Evolutionary conservation across 169 alveolate genomes (phyloP), one percentile per base, ranked within the genome.

Genomic region (Plasmodium inui): DNA sequence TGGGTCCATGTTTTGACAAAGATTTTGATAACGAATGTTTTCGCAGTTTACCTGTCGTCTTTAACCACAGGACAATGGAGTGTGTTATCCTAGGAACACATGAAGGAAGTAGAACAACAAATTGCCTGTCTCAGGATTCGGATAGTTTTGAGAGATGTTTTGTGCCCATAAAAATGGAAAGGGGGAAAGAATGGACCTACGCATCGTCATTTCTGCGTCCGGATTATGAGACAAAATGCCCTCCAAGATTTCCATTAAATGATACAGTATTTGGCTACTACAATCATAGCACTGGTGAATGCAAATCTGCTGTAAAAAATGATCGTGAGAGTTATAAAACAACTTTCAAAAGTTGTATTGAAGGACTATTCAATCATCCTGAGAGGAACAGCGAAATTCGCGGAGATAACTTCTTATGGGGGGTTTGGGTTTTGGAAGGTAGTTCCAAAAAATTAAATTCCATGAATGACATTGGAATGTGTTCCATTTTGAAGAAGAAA

Each of bases 151-250:
- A 55, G n/a, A 85, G 74, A 76, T 85, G 93, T 76, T 85, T 85
- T 74, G 30, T 53, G 41, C 81, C 93, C n/a, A 46, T 50, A 19
- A 85, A 85, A 55, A 74, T 74, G 28, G 93, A 85, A 76, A 8
- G 37, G 37, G 93, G 93, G 61, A 85, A 85, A 10, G 72, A 85
- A 30, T 85, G 93, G 93, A 85, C 93, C 22, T 85, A 85, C 67
- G 93, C 78, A 28, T 85, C 93, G 14, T 85, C 93, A n/a, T 85
- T 85, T 57, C 53, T 85, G 55, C 93, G 93, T 28, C 72, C 93
- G 44, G 93, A 85, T 73, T 85, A 85, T 70, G 39, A 74, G 71
- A 74, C 81, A 55, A 85, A 85, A 50, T 85, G 93, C 44, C 93
- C 93, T 12, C 93, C 93, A 32, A 85, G 93, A 57, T 85, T 39